Evolutionary conservation across 495 filamentous ascomycete genomes (phyloP), one percentile per base, ranked within the genome.

Genomic region (Penicillium arizonense): DNA sequence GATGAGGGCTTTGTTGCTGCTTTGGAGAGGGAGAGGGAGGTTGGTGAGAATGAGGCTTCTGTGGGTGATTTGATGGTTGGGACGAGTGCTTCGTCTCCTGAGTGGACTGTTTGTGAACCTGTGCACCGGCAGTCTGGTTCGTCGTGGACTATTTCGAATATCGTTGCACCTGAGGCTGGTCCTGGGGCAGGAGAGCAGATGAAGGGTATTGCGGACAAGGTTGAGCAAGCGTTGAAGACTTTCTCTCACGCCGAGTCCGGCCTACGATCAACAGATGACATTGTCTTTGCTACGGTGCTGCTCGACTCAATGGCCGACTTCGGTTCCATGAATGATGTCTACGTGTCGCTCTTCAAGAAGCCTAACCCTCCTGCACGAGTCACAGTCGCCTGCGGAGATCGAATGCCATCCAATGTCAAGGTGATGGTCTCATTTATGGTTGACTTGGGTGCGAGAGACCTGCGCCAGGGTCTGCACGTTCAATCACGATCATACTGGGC

Each of bases 401-500:
- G 76, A 11, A 67, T 90, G 3, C 86, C 89, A 0, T 34, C 62
- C 1, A 72, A 72, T 24, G 68, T 80, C 36, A 74, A 82, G 35
- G 76, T 97, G 7, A 80, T 86, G 74, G 69, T 86, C 28, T 83
- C 82, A 23, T 75, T 77, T 47, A 63, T 75, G 32, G 55, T 82
- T 20, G 67, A 76, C 56, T 48, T 65, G 13, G 70, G 75, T 10
- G 16, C 58, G 5, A 62, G 67, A 36, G 49, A 52, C 23, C 23
- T 45, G 44, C 69, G 76, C 45, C 77, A 77, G 10, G 85, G 85
- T 2, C 78, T 99, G 1, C 94, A 99, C 67, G 91, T 99, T 3
- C 95, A 97, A 64, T 91, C 88, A 13, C 79, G 88, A 23, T 94
- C 89, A 3, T 97, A 97, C 77, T 99, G 94, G 94, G 95, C 94